Base-by-base conservation (phyloP, 345 rosid genomes). In the Geranium rotundifolium region DNA sequence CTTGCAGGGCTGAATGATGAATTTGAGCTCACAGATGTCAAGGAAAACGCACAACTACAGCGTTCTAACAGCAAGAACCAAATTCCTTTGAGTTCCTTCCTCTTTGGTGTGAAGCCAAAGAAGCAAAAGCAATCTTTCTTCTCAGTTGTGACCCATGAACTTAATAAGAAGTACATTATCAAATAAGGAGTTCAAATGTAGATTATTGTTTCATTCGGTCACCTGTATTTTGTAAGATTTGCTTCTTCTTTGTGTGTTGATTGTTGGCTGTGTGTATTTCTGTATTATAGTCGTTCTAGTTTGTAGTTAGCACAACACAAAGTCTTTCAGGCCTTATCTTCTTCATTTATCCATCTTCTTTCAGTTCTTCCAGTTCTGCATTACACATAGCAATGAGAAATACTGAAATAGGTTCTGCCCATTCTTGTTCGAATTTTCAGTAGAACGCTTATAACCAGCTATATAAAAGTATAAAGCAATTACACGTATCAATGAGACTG, bases 21-120 rank as follows among this genome's bases (percentile, higher is more conserved):
- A 57, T 85, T 78, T 59, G 73, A 72, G 29, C 81, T 90, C 55
- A 23, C 88, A 0, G 27, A 23, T 23, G 27, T 23, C 27, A 23
- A 23, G 27, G 66, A 67, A 1, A 71, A 67, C 49, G 23, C 54
- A 30, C 72, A 65, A n/a, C 79, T 80, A 4, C 64, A 67, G 14
- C 88, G 76, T 34, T 71, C 88, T 4, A 80, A 66, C 19, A 81
- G 85, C 71, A 67, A 75, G 30, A 75, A 84, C 27, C 75, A 86
- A 34, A 85, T 95, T 64, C 99, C 99, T 23, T 74, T 95, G 74
- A 71, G 93, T 31, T 88, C 99, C 23, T 95, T 88, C 69, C 85
- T 90, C 71, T 90, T 95, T 67, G 95, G 97, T 39, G 75, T 76
- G 72, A 95, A 95, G 72, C 80, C 66, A 55, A 93, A 82, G 83